Conservation (phyloP, 2,329 filamentous ascomycete genomes). For the Leptodontidium sp. region DNA sequence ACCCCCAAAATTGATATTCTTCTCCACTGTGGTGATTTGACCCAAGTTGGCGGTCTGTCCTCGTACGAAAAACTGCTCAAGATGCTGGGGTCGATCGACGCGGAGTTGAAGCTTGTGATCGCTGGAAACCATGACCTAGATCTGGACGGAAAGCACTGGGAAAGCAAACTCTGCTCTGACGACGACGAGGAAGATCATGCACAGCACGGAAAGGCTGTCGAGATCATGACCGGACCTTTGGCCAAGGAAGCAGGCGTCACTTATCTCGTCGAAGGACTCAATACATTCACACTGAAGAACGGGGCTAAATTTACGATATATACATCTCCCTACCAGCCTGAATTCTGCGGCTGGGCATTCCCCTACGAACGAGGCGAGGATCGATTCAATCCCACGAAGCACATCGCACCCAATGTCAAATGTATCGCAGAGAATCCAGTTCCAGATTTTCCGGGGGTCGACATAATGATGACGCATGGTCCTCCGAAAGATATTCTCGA, state of each 20-base stretch:
- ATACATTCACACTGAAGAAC: slow-evolving; percentile 44
- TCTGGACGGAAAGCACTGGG: slow-evolving; percentile 53
- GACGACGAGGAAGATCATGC: slow-evolving; percentile 35
- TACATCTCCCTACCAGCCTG: slow-evolving; percentile 47
- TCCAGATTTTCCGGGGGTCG: slow-evolving; percentile 45
- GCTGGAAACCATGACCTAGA: slow-evolving; percentile 69
- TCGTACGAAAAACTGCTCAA: slow-evolving; percentile 45
- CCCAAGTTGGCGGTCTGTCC: slow-evolving; percentile 43
- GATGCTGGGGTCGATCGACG: slow-evolving; percentile 51
- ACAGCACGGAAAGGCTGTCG: slow-evolving; percentile 32
- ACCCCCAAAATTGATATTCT: slow-evolving; percentile 47
- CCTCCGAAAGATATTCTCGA: slow-evolving; percentile 63
- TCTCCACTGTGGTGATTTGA: slow-evolving; percentile 52
- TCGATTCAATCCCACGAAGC: slow-evolving; percentile 40
- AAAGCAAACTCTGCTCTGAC: background rate
- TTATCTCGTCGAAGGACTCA: slow-evolving; percentile 46
- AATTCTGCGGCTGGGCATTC: slow-evolving; percentile 46
- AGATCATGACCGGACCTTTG: slow-evolving; percentile 38
- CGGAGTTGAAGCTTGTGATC: slow-evolving; percentile 67
- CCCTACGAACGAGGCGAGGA: slow-evolving; percentile 43
- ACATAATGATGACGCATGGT: slow-evolving; percentile 69
- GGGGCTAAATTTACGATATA: slow-evolving; percentile 46
- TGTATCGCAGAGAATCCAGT: slow-evolving; percentile 37
- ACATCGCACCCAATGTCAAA: slow-evolving; percentile 30
- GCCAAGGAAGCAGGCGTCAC: slow-evolving; percentile 42